Conservation (phyloP, 768 basidiomycete genomes). For the Suillus fuscotomentosus region DNA sequence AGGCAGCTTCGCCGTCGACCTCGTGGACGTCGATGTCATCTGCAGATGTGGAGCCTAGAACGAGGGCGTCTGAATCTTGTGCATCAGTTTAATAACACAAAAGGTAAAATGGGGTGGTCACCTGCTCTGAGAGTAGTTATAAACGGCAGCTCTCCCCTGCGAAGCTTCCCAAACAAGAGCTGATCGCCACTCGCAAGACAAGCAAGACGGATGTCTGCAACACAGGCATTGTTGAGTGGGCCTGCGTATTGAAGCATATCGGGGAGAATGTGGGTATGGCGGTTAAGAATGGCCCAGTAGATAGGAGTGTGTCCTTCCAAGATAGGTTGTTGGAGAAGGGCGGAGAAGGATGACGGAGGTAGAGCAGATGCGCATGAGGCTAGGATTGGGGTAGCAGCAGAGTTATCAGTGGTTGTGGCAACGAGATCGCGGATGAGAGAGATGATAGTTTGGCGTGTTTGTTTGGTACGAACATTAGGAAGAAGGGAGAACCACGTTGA, state of each 20-base stretch:
- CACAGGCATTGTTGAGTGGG: constrained; percentile 39
- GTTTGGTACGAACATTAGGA: constrained; percentile 32
- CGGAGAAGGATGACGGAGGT: constrained; percentile 35
- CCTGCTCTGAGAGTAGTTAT: constrained; percentile 8
- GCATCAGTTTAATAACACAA: neutral
- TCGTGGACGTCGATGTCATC: constrained; percentile 61
- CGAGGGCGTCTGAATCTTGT: constrained; percentile 47
- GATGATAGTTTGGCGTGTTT: constrained; percentile 53
- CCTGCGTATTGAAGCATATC: constrained; percentile 54
- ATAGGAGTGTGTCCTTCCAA: constrained; percentile 66
- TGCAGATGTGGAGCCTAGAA: constrained; percentile 42
- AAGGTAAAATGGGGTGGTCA: constrained; percentile 6
- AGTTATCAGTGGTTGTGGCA: constrained; percentile 34
- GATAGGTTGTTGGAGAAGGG: constrained; percentile 58
- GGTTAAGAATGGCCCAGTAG: constrained; percentile 74
- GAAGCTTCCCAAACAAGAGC: constrained; percentile 23
- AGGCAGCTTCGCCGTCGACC: constrained; percentile 47
- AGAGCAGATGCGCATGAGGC: constrained; percentile 38
- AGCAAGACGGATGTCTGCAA: constrained; percentile 63
- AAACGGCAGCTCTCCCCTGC: constrained; percentile 12
- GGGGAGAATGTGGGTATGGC: constrained; percentile 38
- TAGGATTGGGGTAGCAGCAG: constrained; percentile 53
- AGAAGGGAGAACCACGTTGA: constrained; percentile 18
- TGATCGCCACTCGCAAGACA: constrained; percentile 43
- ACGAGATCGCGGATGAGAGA: constrained; percentile 58